phyloP scores from a whole-genome alignment of 2,329 filamentous ascomycete species.

The Trichoderma citrinoviride region DNA sequence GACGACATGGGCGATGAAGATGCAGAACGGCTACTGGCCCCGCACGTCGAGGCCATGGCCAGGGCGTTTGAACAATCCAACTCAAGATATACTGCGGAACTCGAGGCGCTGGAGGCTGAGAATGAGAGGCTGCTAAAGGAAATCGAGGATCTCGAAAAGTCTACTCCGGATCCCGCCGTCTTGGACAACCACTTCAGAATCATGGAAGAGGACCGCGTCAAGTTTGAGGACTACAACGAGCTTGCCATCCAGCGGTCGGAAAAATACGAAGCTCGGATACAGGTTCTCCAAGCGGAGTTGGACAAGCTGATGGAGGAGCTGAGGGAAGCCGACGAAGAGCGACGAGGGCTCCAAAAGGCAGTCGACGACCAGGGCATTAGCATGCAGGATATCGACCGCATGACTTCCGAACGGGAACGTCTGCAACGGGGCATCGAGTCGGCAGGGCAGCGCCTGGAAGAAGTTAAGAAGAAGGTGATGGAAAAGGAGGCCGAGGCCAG shows the following conservation, averaged over 20 bases:
- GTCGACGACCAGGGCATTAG: conserved; percentile 94
- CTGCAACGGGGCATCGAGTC: conserved; percentile 85
- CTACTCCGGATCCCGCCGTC: conserved; percentile 76
- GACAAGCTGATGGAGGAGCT: conserved; percentile 74
- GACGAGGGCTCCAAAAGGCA: conserved; percentile 72
- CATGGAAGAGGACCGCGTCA: conserved; percentile 88
- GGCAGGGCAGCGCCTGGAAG: conserved; percentile 72
- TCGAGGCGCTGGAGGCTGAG: conserved; percentile 83
- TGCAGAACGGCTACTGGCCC: conserved; percentile 71
- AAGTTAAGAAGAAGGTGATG: conserved; percentile 75
- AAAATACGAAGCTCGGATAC: conserved; percentile 79
- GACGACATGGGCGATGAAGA: conserved; percentile 86
- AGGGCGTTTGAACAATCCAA: conserved; percentile 82
- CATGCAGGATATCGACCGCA: conserved; percentile 97
- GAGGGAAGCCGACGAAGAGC: conserved; percentile 77
- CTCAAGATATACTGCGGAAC: conserved; percentile 76
- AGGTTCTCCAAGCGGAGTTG: conserved; percentile 82
- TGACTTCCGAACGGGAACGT: conserved; percentile 92
- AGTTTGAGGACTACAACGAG: conserved; percentile 93
- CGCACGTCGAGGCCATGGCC: conserved; percentile 86
- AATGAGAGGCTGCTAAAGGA: conserved; percentile 77
- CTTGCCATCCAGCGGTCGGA: conserved; percentile 80
- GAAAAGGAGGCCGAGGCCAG: conserved; percentile 89
- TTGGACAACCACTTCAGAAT: conserved; percentile 89
- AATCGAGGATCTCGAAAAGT: conserved; percentile 85